Evolutionary conservation across 2,329 filamentous ascomycete genomes (phyloP).

Genomic region (Aspergillus brasiliensis): DNA sequence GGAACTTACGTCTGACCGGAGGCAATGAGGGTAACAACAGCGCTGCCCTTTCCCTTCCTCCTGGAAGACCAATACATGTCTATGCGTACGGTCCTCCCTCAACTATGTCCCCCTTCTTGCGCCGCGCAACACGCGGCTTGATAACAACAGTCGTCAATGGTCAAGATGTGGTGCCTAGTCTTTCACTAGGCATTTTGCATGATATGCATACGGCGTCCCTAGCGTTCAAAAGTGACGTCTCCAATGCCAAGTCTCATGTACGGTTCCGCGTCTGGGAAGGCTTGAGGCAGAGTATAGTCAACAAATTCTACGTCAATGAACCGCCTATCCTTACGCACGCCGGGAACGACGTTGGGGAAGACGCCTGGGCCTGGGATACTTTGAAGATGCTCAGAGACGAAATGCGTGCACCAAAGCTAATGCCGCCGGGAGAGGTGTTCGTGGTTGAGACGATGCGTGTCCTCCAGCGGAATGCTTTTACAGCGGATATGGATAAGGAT

Average conservation of each 20-base stretch:
- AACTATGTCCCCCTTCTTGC: conserved; percentile 69
- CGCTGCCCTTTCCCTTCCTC: conserved; percentile 57
- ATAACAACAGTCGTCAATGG: conserved; percentile 75
- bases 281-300: conserved; percentile 62
- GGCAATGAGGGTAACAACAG: conserved; percentile 22
- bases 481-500: conserved; percentile 42
- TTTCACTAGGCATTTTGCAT: conserved; percentile 73
- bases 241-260: conserved; percentile 67
- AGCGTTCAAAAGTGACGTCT: conserved; percentile 72
- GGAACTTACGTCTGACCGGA: conserved; percentile 41
- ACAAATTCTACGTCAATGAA: conserved; percentile 61
- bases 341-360: conserved; percentile 59
- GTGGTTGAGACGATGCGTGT: conserved; percentile 69
- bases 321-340: conserved; percentile 47
- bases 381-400: conserved; percentile 66
- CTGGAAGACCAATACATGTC: conserved; percentile 72
- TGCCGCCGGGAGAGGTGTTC: conserved; percentile 77
- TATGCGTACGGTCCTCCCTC: conserved; percentile 77
- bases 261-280: conserved; percentile 67
- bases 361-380: conserved; percentile 68
- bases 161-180: conserved; percentile 71
- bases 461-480: conserved; percentile 67
- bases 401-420: conserved; percentile 69
- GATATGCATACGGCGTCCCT: conserved; percentile 73
- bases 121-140: conserved; percentile 69